phyloP scores from a whole-genome alignment of 2,329 filamentous ascomycete genomes.

The Neophaeococcomyces aloes region DNA sequence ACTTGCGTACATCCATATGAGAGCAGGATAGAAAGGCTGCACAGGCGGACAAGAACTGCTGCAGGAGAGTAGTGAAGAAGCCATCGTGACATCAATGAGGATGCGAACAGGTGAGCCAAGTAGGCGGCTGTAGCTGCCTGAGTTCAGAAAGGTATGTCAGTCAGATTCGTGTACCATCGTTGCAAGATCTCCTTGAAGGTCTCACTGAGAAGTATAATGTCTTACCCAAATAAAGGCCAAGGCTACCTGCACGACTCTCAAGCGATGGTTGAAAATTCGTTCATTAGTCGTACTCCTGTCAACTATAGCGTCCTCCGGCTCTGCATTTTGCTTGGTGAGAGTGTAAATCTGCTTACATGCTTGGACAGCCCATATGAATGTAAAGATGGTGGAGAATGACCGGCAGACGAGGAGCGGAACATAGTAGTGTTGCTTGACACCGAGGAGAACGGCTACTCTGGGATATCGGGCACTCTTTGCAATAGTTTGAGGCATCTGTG shows the following conservation, averaged over 20 bases:
- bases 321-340: background rate
- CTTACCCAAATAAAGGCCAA: slow-evolving; percentile 23
- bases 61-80: slow-evolving; percentile 70
- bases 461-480: slow-evolving; percentile 48
- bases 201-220: no score
- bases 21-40: slow-evolving; percentile 18
- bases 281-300: no score
- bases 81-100: slow-evolving; percentile 34
- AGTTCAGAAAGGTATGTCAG: slow-evolving; percentile 28
- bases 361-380: slow-evolving; percentile 55
- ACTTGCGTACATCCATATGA: slow-evolving; percentile 18
- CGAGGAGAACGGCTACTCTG: slow-evolving; percentile 66
- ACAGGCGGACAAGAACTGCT: slow-evolving; percentile 66
- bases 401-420: slow-evolving; percentile 61
- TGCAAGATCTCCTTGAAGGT: no score
- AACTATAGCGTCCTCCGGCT: no score
- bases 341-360: background rate
- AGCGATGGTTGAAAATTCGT: slow-evolving; percentile 1
- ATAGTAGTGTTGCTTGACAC: slow-evolving; percentile 63
- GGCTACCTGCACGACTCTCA: slow-evolving; percentile 15
- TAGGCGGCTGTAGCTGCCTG: slow-evolving; percentile 20
- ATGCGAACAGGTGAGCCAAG: slow-evolving; percentile 20
- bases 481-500: background rate
- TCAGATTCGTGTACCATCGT: no score
- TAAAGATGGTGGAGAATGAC: slow-evolving; percentile 60